Conservation (phyloP, 257 asterid species). For the Solanum gandarillasii region DNA sequence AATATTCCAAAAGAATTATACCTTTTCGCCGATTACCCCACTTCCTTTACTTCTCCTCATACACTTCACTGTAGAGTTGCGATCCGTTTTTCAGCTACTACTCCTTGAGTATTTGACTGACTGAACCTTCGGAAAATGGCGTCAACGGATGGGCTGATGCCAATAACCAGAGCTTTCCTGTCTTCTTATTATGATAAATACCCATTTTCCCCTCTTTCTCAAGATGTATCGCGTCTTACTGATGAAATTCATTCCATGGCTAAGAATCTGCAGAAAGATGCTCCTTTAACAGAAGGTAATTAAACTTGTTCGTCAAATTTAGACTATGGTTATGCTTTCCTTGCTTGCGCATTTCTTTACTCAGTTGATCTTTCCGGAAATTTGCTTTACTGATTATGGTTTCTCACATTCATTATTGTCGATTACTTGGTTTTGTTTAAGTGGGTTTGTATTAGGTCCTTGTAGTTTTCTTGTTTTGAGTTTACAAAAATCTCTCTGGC, state of each 20-base stretch:
- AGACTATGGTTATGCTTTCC: not conserved
- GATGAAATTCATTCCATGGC: slow-evolving; percentile 54
- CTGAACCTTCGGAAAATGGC: slow-evolving; percentile 23
- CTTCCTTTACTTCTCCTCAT: not conserved
- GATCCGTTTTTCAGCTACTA: not conserved
- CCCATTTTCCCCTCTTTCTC: slow-evolving; percentile 51
- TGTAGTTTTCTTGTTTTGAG: not conserved
- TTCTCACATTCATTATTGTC: not conserved
- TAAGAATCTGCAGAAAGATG: slow-evolving; percentile 39
- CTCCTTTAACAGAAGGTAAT: slow-evolving; percentile 59
- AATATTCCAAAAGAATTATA: not conserved
- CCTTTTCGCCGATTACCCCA: not conserved
- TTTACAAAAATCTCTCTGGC: not conserved
- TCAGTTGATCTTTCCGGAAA: not conserved
- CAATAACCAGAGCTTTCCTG: slow-evolving; percentile 78
- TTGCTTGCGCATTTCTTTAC: no score
- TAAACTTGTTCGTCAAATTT: not conserved
- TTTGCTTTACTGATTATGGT: not conserved
- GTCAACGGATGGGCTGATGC: slow-evolving; percentile 85
- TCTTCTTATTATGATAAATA: slow-evolving; percentile 83
- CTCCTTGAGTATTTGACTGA: not conserved
- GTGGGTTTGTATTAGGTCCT: not conserved
- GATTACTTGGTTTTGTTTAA: not conserved
- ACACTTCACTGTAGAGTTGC: not conserved
- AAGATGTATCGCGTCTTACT: slow-evolving; percentile 57